Evolutionary conservation across 164 flowering plant genomes (phyloP).

Genomic region (Saururus chinensis): DNA sequence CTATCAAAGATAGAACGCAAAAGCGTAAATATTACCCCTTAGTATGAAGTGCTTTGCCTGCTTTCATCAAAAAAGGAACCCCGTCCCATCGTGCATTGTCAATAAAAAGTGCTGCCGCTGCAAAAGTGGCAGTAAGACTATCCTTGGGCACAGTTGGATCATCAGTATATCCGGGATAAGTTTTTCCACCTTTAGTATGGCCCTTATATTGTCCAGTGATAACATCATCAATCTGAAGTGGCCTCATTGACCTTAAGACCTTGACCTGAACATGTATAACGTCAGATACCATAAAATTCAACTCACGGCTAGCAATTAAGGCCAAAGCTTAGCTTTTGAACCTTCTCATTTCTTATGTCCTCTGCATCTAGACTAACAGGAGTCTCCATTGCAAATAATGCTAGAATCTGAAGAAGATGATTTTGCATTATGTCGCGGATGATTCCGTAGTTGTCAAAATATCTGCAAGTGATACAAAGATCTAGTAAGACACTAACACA

Average conservation of each 20-base stretch:
- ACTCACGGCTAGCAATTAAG: not conserved
- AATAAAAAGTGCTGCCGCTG: conserved; percentile 75
- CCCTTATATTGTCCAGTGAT: conserved; percentile 68
- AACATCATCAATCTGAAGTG: conserved; percentile 51
- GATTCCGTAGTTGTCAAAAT: conserved; percentile 74
- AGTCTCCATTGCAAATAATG: conserved; percentile 90
- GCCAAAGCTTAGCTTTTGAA: conserved; percentile 6
- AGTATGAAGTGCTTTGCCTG: conserved; percentile 70
- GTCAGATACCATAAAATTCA: not conserved
- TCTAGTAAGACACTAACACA: not conserved
- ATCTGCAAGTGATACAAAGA: conserved; percentile 26
- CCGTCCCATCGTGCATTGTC: conserved; percentile 95
- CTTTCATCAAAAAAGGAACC: conserved; percentile 88
- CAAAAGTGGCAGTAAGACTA: conserved; percentile 73
- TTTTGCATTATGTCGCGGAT: conserved; percentile 92
- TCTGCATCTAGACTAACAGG: conserved; percentile 92
- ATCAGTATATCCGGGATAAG: conserved; percentile 55
- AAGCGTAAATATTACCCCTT: conserved; percentile 23
- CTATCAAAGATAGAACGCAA: not conserved
- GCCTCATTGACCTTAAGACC: conserved; percentile 65
- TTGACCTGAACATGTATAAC: conserved; percentile 44
- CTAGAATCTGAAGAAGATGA: conserved; percentile 79
- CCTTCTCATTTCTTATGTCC: conserved; percentile 92
- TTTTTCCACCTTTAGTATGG: conserved; percentile 41
- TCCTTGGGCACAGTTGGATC: conserved; percentile 58